Conservation (phyloP, 805 yeast genomes). For the Zygotorulaspora sp. region DNA sequence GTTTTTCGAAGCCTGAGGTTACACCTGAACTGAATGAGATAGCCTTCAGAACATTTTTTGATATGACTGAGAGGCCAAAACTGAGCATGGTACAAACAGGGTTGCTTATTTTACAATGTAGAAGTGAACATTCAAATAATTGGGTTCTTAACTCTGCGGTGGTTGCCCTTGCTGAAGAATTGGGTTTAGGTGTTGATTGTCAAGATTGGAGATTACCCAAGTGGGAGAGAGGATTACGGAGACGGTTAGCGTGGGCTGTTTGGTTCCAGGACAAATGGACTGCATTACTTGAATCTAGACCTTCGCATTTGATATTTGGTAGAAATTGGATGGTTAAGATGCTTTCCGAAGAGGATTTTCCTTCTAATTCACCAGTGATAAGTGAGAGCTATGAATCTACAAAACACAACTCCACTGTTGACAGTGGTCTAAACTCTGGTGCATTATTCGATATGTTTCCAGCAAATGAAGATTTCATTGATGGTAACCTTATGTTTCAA, state of each 20-base stretch:
- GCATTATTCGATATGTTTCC: slow-evolving; percentile 29
- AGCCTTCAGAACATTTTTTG: slow-evolving; percentile 60
- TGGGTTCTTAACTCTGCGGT: slow-evolving; percentile 87
- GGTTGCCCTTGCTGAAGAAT: slow-evolving; percentile 81
- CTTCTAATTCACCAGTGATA: slow-evolving; percentile 51
- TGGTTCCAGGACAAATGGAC: slow-evolving; percentile 91
- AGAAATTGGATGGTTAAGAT: slow-evolving; percentile 75
- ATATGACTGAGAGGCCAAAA: slow-evolving; percentile 80
- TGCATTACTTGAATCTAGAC: slow-evolving; percentile 73
- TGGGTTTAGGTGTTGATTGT: slow-evolving; percentile 89
- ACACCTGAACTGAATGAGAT: slow-evolving; percentile 62
- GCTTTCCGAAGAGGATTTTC: slow-evolving; percentile 69
- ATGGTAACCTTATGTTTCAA: slow-evolving; percentile 65
- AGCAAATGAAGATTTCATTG: slow-evolving; percentile 53
- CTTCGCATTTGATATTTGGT: slow-evolving; percentile 70
- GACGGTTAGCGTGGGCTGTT: slow-evolving; percentile 93
- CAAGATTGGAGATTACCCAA: slow-evolving; percentile 86
- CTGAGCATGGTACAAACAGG: slow-evolving; percentile 92
- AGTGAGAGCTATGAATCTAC: slow-evolving; percentile 8
- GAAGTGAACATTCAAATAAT: slow-evolving; percentile 56
- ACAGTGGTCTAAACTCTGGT: slow-evolving; percentile 16
- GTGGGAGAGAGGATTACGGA: slow-evolving; percentile 89
- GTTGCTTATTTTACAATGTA: slow-evolving; percentile 60
- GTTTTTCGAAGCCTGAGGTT: slow-evolving; percentile 71
- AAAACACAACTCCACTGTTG: slow-evolving; percentile 1